Percentiles rank a stretch among this genome's conserved stretches.
Conservation (phyloP, 768 basidiomycete genomes). For the Naematelia encephala region DNA sequence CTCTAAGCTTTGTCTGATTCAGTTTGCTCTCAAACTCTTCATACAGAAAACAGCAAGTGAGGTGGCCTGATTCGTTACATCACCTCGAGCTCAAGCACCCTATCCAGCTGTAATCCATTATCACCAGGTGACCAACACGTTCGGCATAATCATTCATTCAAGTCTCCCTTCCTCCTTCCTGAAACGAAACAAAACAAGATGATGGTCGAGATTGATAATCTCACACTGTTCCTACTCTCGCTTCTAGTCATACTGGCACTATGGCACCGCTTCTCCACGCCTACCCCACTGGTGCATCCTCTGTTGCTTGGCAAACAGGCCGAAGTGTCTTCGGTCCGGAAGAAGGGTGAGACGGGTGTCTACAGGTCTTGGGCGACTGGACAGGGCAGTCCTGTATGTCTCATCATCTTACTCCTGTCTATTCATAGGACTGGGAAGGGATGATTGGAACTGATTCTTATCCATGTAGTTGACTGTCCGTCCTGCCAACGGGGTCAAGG, state of each 20-base stretch:
- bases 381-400: conserved; percentile 58
- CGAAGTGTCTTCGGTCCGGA: conserved; percentile 76
- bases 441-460: not conserved
- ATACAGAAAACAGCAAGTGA: not conserved
- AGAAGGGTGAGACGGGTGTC: conserved; percentile 75
- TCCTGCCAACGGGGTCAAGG: conserved; percentile 44
- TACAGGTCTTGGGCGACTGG: conserved; percentile 85
- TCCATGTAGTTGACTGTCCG: conserved; percentile 38
- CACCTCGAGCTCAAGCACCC: not conserved
- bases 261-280: conserved; percentile 34
- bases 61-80: not conserved
- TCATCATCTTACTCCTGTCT: not conserved
- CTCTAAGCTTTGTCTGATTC: too few species aligned
- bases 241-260: conserved; percentile 23
- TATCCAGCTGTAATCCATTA: too few species aligned
- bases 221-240: conserved; percentile 36
- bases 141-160: conserved; percentile 1
- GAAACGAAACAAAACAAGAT: conserved; percentile 5
- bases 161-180: not conserved
- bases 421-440: too few species aligned
- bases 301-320: conserved; percentile 88
- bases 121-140: not conserved
- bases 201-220: conserved; percentile 38
- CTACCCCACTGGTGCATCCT: conserved; percentile 71
- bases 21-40: too few species aligned